phyloP scores from a whole-genome alignment of 139 green algal species.

The Diplosphaera chodatii region DNA sequence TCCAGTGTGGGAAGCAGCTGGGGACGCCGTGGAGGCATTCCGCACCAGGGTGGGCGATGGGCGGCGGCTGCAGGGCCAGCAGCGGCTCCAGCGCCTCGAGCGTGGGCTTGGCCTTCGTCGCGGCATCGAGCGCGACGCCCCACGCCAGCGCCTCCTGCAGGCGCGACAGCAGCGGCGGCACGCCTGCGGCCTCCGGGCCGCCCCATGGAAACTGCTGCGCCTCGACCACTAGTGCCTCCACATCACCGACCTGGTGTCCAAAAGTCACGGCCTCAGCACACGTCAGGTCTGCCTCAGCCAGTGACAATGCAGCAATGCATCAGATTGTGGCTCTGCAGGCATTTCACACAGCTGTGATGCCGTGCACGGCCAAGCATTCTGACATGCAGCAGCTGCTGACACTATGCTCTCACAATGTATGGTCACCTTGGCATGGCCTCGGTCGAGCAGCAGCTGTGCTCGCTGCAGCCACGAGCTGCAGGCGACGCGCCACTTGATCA shows the following conservation, averaged over 20 bases:
- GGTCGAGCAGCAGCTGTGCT: conserved; percentile 12
- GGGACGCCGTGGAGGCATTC: too few relatives aligned
- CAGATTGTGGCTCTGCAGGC: too few relatives aligned
- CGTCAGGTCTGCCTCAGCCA: too few relatives aligned
- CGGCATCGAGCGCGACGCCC: conserved; percentile 15
- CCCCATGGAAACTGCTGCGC: conserved; percentile 55
- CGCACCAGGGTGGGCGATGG: conserved; percentile 5
- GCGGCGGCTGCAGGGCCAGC: conserved; percentile 23
- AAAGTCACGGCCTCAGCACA: too few relatives aligned
- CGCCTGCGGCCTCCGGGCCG: background rate
- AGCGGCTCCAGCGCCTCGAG: conserved; percentile 34
- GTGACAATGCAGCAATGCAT: too few relatives aligned
- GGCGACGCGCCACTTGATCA: background rate
- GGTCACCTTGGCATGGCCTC: conserved; percentile 17
- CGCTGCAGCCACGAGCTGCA: conserved; percentile 15
- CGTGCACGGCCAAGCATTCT: too few relatives aligned
- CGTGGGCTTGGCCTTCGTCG: conserved; percentile 21
- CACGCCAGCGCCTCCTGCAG: conserved; percentile 24
- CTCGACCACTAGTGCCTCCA: conserved; percentile 34
- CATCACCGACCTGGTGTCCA: conserved; percentile 11
- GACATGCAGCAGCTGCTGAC: too few relatives aligned
- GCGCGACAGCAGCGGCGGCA: conserved; percentile 1
- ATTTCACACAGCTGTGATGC: too few relatives aligned
- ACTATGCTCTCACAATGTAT: background rate
- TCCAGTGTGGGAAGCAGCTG: too few relatives aligned